These are phyloP conservation scores for Tricharina praecox DNA, from an alignment of 495 filamentous ascomycete genomes.

Conservation along the genomic window DNA sequence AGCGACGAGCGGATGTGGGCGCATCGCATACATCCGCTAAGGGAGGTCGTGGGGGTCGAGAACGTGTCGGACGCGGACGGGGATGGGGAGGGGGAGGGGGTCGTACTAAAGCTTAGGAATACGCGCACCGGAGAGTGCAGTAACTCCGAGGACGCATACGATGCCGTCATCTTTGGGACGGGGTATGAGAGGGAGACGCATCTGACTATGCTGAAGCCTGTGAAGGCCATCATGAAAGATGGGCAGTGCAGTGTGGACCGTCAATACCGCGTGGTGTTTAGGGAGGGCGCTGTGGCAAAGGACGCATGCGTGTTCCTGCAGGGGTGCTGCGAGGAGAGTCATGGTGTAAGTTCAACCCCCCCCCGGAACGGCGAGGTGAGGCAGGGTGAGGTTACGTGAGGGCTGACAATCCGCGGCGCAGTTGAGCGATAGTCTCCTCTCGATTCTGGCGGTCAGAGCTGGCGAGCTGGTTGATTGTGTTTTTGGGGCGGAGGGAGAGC, in stretches of 20 bases:
- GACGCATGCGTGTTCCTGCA: slow-evolving; percentile 77
- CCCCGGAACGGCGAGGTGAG: neutral
- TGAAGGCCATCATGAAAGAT: slow-evolving; percentile 43
- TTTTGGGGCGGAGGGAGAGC: slow-evolving; percentile 34
- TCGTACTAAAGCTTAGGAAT: slow-evolving; percentile 28
- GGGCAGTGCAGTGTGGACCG: slow-evolving; percentile 32
- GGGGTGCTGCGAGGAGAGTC: slow-evolving; percentile 81
- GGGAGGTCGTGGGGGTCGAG: slow-evolving; percentile 43
- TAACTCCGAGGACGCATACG: slow-evolving; percentile 26
- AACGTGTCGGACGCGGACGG: no score
- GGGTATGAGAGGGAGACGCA: slow-evolving; percentile 71
- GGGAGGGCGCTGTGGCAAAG: slow-evolving; percentile 41
- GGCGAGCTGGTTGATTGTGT: slow-evolving; percentile 65
- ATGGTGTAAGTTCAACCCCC: slow-evolving; percentile 48
- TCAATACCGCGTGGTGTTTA: slow-evolving; percentile 59
- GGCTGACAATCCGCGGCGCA: slow-evolving; percentile 25
- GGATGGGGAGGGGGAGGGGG: slow-evolving; percentile 28
- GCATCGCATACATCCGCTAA: slow-evolving; percentile 54
- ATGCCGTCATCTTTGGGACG: slow-evolving; percentile 71
- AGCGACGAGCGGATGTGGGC: slow-evolving; percentile 57
- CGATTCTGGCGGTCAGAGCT: slow-evolving; percentile 55
- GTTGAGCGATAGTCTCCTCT: slow-evolving; percentile 63
- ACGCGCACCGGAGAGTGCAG: slow-evolving; percentile 14
- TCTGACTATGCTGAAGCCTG: slow-evolving; percentile 51
- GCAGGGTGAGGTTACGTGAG: neutral